phyloP scores from a whole-genome alignment of 2,329 filamentous ascomycete genomes.

The Calonectria leucothoes region DNA sequence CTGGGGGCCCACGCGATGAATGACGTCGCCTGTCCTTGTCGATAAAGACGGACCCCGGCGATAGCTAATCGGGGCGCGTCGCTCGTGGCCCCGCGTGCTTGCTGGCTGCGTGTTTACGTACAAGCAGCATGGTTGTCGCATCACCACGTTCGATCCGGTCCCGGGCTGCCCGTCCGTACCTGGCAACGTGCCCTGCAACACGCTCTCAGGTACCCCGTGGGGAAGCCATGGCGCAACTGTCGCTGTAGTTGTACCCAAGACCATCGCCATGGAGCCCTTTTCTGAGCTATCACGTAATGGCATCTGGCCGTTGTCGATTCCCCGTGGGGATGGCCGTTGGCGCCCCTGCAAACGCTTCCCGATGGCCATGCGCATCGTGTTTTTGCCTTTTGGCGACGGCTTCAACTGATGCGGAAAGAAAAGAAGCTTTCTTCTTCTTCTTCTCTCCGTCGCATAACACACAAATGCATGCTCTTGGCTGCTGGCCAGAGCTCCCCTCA shows the following conservation, averaged over 20 bases:
- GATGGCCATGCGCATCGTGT: not conserved
- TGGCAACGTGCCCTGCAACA: not conserved
- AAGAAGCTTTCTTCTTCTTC: not conserved
- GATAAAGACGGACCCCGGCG: slow-evolving; percentile 28
- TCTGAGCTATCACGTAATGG: slow-evolving; percentile 27
- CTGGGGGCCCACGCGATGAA: not conserved
- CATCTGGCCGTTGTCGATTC: slow-evolving; percentile 9
- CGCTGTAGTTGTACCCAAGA: slow-evolving; percentile 11
- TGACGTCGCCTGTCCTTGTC: not conserved
- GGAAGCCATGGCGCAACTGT: slow-evolving; percentile 7
- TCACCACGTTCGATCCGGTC: not conserved
- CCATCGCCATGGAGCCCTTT: not conserved
- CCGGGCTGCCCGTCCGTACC: not conserved
- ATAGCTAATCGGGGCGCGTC: not conserved
- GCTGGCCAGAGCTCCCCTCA: slow-evolving; percentile 4
- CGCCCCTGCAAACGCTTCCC: not conserved
- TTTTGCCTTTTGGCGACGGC: not conserved
- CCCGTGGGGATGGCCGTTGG: slow-evolving; percentile 13
- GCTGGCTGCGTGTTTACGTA: not conserved
- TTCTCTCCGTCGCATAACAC: not conserved
- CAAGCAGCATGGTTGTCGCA: not conserved
- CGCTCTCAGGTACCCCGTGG: slow-evolving; percentile 20
- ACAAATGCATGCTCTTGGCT: not conserved
- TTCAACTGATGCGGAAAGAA: not conserved
- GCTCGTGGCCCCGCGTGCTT: not conserved